Evolutionary conservation across 2,329 filamentous ascomycete species (phyloP), one percentile per base, ranked within the genome.

Genomic region (Cephalotrichum gorgonifer): DNA sequence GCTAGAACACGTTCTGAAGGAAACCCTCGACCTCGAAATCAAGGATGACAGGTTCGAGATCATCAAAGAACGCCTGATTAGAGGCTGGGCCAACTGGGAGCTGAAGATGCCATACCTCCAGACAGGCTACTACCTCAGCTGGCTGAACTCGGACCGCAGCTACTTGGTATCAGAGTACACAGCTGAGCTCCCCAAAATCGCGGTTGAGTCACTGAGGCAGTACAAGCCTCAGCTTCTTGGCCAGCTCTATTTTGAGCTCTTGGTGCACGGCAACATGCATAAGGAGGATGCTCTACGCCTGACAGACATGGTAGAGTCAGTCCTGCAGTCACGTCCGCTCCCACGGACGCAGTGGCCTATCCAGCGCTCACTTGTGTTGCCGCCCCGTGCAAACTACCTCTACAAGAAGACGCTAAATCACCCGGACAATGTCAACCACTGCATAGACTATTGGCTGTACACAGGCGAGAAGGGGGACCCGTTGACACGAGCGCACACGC

Each of bases 191-290:
- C 81, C 84, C 9, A 73, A 76, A 52, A 76, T 96, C 49, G 87
- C 85, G 1, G 77, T 79, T 1, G 81, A 87, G 23, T 84, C 88
- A 52, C 79, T 96, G 35, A 77, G 82, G 44, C 69, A 75, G 6
- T 95, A 95, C 68, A 85, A 85, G 62, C 85, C 85, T 39, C 84
- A 93, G 57, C 70, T 95, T 43, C 73, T 97, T 39, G 76, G 80
- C 12, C 89, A 97, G 61, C 75, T 91, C 55, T 86, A 95, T 58
- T 84, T 96, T 54, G 93, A 98, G 64, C 76, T 89, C 3, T 78
- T 95, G 50, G 86, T 84, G 0, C 90, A 96, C 58, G 93, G 93
- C 47, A 98, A 98, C 64, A 64, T 98, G 49, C 89, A 95, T 72
- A 94, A 90, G 67, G 88, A 95, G 62, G 93, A 98, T 60, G 89